These are phyloP conservation scores for Scenedesmus sp. DNA, from an alignment of 163 green algal genomes.

Conservation along the genomic window DNA sequence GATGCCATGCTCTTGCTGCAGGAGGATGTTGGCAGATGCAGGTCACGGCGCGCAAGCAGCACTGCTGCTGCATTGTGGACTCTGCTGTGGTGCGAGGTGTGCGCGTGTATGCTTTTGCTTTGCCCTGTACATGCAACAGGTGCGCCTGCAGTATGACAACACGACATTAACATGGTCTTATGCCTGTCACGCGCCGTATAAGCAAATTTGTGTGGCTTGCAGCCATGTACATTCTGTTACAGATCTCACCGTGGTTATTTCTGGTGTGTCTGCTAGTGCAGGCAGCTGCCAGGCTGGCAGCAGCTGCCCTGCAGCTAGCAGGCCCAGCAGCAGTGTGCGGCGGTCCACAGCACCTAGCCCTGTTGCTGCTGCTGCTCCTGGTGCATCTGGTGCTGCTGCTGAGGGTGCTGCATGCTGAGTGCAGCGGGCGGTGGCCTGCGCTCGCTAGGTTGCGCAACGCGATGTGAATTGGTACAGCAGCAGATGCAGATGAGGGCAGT, in stretches of 20 bases:
- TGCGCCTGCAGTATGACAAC: too few species aligned
- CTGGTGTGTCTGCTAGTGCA: neutral
- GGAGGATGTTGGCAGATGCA: too few species aligned
- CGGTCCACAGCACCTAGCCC: neutral
- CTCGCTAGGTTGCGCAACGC: neutral
- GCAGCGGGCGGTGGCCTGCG: neutral
- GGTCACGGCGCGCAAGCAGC: too few species aligned
- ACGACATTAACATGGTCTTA: too few species aligned
- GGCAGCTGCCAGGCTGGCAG: neutral
- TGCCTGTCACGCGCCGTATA: too few species aligned
- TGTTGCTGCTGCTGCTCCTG: neutral
- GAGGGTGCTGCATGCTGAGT: neutral
- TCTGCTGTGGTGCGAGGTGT: too few species aligned
- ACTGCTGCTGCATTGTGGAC: too few species aligned
- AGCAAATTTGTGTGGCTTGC: too few species aligned
- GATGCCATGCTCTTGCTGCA: too few species aligned
- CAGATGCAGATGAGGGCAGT: neutral
- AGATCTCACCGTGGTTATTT: neutral
- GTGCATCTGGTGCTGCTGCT: neutral
- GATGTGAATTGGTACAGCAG: neutral
- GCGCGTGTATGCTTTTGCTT: too few species aligned
- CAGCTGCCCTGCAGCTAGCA: slow-evolving; percentile 7
- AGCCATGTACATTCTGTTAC: neutral
- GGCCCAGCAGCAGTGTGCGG: neutral
- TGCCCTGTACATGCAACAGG: too few species aligned